Percentiles rank a stretch among this genome's conserved stretches.
Conservation (phyloP, 306 rosid genomes). For the Quillaja saponaria region DNA sequence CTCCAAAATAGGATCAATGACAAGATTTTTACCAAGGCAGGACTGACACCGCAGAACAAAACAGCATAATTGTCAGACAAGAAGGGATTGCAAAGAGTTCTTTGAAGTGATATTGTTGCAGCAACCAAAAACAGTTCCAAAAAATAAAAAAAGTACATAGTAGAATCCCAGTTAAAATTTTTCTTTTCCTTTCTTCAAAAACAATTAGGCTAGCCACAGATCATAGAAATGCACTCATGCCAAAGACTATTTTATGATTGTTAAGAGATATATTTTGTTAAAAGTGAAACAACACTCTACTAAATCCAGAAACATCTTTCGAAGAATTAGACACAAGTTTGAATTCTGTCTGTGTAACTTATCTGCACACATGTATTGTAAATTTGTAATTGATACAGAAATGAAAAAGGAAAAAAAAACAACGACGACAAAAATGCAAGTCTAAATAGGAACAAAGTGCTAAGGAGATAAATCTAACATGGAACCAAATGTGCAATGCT, state of each 20-base stretch:
- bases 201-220: no score
- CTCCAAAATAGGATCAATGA: constrained; percentile 80
- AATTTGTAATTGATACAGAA: no score
- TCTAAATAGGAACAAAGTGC: no score
- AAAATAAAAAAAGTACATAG: background rate
- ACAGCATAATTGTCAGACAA: constrained; percentile 6
- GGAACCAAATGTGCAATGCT: constrained; percentile 5
- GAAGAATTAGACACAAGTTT: constrained; percentile 21
- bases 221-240: no score
- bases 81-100: constrained; percentile 18
- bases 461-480: constrained; percentile 14
- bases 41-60: constrained; percentile 52
- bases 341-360: no score
- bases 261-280: constrained; percentile 2
- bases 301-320: constrained; percentile 13
- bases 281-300: constrained; percentile 13
- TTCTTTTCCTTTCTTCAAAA: constrained; percentile 2
- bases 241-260: constrained; percentile 1
- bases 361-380: no score
- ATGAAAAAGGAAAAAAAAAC: background rate
- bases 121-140: constrained; percentile 20
- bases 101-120: no score
- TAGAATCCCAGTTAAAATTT: constrained; percentile 15
- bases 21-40: constrained; percentile 73
- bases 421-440: no score